A percentile compares a stretch with the other conserved stretches of the same genome.
These are phyloP conservation scores for Alternaria rosae DNA, from an alignment of 2,329 filamentous ascomycete species.

Conservation along the genomic window DNA sequence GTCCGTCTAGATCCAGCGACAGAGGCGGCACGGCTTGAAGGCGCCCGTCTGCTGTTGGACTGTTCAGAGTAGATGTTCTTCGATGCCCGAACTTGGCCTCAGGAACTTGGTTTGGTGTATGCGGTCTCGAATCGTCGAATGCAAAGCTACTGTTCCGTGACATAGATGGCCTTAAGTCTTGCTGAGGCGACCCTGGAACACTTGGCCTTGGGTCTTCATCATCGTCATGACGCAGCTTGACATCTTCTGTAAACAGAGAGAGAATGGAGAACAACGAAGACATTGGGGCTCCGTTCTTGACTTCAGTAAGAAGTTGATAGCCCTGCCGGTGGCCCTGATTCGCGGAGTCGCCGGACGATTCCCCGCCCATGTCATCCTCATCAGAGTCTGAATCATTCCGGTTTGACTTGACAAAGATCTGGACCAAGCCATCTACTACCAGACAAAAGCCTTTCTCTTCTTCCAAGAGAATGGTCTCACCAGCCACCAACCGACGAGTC, in stretches of 20 bases:
- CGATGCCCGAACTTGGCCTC: slow-evolving; percentile 32
- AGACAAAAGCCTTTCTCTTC: slow-evolving; percentile 98
- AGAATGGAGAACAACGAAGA: slow-evolving; percentile 97
- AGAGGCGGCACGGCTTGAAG: slow-evolving; percentile 75
- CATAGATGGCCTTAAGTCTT: slow-evolving; percentile 26
- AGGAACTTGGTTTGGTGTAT: slow-evolving; percentile 36
- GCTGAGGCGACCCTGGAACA: slow-evolving; percentile 36
- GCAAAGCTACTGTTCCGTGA: slow-evolving; percentile 41
- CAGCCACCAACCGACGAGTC: slow-evolving; percentile 92
- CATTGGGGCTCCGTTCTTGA: slow-evolving; percentile 98
- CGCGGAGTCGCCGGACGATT: slow-evolving; percentile 63
- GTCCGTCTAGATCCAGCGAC: slow-evolving; percentile 65
- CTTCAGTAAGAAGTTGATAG: slow-evolving; percentile 94
- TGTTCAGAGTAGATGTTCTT: slow-evolving; percentile 43
- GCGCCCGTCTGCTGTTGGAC: slow-evolving; percentile 45
- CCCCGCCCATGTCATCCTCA: slow-evolving; percentile 54
- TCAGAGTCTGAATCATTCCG: slow-evolving; percentile 55
- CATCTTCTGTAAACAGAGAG: slow-evolving; percentile 94
- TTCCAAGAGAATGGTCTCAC: slow-evolving; percentile 92
- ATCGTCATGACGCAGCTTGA: slow-evolving; percentile 75
- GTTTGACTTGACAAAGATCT: slow-evolving; percentile 97
- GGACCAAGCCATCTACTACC: slow-evolving; percentile 93
- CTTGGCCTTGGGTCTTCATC: slow-evolving; percentile 64
- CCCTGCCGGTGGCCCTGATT: slow-evolving; percentile 73
- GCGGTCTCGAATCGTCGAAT: slow-evolving; percentile 41